Evolutionary conservation across 257 asterid species (phyloP).

Genomic region (Solanum arcanum): DNA sequence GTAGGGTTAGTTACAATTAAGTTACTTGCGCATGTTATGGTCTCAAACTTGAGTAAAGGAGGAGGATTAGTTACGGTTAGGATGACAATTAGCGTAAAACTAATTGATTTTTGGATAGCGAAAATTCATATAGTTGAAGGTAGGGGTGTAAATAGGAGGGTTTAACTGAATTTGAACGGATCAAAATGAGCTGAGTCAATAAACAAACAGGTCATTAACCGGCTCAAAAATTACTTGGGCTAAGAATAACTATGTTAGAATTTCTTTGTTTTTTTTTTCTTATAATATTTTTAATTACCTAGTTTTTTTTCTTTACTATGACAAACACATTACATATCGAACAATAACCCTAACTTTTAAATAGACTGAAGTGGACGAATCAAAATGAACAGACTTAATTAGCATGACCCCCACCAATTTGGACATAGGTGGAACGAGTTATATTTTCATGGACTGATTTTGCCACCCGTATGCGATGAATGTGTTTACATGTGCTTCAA

Average conservation of each 20-base stretch:
- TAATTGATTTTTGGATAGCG: neutral
- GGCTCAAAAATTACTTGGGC: neutral
- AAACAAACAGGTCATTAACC: neutral
- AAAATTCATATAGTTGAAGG: neutral
- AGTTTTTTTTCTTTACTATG: neutral
- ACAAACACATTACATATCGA: neutral
- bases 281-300: neutral
- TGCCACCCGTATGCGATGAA: neutral
- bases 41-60: neutral
- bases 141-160: neutral
- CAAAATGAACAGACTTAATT: neutral
- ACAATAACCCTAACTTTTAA: neutral
- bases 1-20: neutral
- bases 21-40: no score
- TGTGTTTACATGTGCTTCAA: neutral
- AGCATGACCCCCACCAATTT: neutral
- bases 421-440: no score
- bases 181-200: neutral
- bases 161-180: fast-evolving
- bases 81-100: neutral
- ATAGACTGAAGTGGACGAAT: neutral
- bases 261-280: neutral
- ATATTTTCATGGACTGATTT: neutral
- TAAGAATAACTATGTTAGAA: neutral
- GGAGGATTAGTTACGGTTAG: neutral